Evolutionary conservation across 495 filamentous ascomycete genomes (phyloP).

Genomic region (Lophiostoma macrostomum): DNA sequence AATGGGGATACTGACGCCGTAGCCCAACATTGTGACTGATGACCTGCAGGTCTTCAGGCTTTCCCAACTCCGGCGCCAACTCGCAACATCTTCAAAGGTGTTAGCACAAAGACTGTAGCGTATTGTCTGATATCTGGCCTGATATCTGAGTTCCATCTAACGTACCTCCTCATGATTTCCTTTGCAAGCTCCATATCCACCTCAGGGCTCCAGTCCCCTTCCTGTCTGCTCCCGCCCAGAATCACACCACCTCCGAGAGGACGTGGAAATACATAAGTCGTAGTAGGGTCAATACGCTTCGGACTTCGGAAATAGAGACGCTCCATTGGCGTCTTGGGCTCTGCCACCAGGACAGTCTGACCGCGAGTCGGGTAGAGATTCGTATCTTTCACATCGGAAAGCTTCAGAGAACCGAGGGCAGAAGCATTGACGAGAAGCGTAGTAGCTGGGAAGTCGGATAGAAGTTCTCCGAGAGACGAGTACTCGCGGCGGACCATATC

Average conservation of each 20-base stretch:
- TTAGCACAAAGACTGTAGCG: too few species aligned
- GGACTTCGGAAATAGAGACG: slow-evolving; percentile 39
- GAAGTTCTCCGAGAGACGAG: slow-evolving; percentile 7
- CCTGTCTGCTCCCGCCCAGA: slow-evolving; percentile 27
- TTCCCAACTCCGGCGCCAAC: slow-evolving; percentile 25
- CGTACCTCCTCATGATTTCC: slow-evolving; percentile 29
- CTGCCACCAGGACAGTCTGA: slow-evolving; percentile 44
- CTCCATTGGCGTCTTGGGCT: slow-evolving; percentile 31
- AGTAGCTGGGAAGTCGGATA: slow-evolving; percentile 20
- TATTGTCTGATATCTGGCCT: too few species aligned
- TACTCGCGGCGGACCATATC: slow-evolving; percentile 6
- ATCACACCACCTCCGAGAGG: slow-evolving; percentile 31
- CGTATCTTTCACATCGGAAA: slow-evolving; percentile 25
- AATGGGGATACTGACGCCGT: slow-evolving; percentile 18
- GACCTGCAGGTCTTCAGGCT: slow-evolving; percentile 25
- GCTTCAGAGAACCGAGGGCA: slow-evolving; percentile 24
- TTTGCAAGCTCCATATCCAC: slow-evolving; percentile 28
- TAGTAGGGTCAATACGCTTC: slow-evolving; percentile 32
- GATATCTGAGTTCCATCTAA: too few species aligned
- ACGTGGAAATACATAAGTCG: slow-evolving; percentile 36
- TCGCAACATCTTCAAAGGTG: too few species aligned
- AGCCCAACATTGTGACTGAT: slow-evolving; percentile 29
- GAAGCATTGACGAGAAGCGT: slow-evolving; percentile 27
- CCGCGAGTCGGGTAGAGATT: slow-evolving; percentile 41
- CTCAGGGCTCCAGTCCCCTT: slow-evolving; percentile 25